Conservation (phyloP, 106 monocot species). For the Allium sativum region DNA sequence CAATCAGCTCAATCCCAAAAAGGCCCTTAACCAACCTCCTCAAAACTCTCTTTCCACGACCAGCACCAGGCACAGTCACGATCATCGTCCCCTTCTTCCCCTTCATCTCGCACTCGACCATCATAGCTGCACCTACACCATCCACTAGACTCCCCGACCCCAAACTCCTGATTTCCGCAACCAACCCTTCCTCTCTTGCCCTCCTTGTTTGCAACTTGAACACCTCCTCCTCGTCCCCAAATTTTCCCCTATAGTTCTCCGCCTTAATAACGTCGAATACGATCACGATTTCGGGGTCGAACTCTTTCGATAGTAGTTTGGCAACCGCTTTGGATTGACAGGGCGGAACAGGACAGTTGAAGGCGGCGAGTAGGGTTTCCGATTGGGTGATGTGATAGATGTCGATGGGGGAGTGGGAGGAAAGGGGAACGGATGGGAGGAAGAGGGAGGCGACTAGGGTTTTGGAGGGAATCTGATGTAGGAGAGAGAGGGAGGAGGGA, state of each 20-base stretch:
- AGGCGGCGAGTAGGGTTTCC: conserved; percentile 23
- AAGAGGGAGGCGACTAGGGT: conserved; percentile 42
- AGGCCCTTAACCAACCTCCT: conserved; percentile 5
- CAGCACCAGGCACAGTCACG: conserved; percentile 50
- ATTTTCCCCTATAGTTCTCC: conserved; percentile 36
- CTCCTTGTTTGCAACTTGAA: conserved; percentile 69
- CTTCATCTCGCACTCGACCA: conserved; percentile 65
- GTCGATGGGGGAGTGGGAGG: conserved; percentile 7
- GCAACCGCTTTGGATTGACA: conserved; percentile 57
- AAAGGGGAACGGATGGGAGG: conserved; percentile 43
- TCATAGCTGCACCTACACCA: conserved; percentile 52
- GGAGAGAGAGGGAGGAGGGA: conserved; percentile 28
- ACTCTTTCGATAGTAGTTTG: conserved; percentile 27
- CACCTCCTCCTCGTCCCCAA: conserved; percentile 35
- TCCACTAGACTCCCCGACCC: conserved; percentile 66
- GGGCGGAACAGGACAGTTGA: conserved; percentile 28
- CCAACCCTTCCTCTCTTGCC: conserved; percentile 17
- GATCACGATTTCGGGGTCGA: conserved; percentile 30
- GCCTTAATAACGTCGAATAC: conserved; percentile 49
- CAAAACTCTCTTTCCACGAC: conserved; percentile 9
- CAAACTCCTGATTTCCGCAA: conserved; percentile 15
- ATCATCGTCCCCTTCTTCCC: conserved; percentile 40
- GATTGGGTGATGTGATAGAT: conserved; percentile 3
- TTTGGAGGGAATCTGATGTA: conserved; percentile 27
- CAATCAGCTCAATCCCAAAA: conserved; percentile 18